These are phyloP conservation scores for Croton laevigatus DNA, from an alignment of 441 rosid species.

Conservation along the genomic window DNA sequence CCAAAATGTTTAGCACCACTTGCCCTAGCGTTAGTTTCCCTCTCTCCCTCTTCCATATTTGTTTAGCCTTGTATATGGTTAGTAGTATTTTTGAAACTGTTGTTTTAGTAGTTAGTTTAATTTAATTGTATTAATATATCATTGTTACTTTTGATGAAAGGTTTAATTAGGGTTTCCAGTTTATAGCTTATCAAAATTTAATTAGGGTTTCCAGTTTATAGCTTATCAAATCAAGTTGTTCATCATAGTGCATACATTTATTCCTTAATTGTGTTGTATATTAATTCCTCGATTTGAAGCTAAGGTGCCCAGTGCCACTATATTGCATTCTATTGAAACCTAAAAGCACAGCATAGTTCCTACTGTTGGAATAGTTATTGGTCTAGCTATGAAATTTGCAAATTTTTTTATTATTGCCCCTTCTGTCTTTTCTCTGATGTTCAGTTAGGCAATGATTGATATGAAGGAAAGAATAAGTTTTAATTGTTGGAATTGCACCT, in stretches of 20 bases:
- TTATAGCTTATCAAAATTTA: neutral
- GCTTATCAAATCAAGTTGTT: neutral
- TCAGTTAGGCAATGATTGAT: neutral
- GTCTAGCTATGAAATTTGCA: neutral
- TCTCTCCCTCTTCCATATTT: neutral
- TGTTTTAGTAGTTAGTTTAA: neutral
- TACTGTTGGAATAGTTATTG: neutral
- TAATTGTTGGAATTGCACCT: neutral
- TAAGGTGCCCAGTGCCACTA: no score
- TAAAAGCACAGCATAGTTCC: no score
- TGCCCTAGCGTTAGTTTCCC: constrained; percentile 46
- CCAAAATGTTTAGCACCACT: constrained; percentile 68
- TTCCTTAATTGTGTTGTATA: neutral
- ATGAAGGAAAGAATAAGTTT: neutral
- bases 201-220: neutral
- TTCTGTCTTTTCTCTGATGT: neutral
- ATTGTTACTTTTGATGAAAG: neutral
- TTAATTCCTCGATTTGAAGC: neutral
- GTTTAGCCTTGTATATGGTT: neutral
- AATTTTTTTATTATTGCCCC: no score
- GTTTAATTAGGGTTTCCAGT: neutral
- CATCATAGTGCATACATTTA: neutral
- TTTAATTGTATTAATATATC: neutral
- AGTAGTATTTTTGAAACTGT: neutral
- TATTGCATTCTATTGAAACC: no score